phyloP scores from a whole-genome alignment of 441 rosid genomes.

The Aquilaria agallochum region DNA sequence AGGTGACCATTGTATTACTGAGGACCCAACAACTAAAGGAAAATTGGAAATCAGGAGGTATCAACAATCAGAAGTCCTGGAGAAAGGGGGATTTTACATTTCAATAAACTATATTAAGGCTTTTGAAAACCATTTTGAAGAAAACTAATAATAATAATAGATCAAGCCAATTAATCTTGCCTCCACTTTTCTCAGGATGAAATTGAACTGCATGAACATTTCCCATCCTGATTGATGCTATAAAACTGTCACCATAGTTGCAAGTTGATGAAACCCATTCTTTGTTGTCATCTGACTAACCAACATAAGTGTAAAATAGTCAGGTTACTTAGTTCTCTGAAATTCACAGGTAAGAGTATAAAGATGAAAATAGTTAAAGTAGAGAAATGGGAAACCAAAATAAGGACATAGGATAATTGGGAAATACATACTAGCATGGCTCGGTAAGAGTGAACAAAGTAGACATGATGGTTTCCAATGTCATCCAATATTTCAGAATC shows the following conservation, averaged over 20 bases:
- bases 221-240: slow-evolving; percentile 87
- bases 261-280: slow-evolving; percentile 94
- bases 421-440: slow-evolving; percentile 69
- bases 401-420: background rate
- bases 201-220: slow-evolving; percentile 98
- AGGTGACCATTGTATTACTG: too few relatives aligned
- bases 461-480: slow-evolving; percentile 75
- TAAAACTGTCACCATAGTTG: slow-evolving; percentile 74
- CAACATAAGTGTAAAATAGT: slow-evolving; percentile 19
- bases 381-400: background rate
- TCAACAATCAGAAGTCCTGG: too few relatives aligned
- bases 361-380: slow-evolving; percentile 1
- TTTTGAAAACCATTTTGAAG: too few relatives aligned
- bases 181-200: slow-evolving; percentile 99
- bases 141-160: background rate
- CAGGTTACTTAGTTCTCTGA: slow-evolving; percentile 7
- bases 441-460: slow-evolving; percentile 95
- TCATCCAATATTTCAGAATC: slow-evolving; percentile 84
- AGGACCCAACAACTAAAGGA: too few relatives aligned
- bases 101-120: too few relatives aligned
- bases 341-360: slow-evolving; percentile 3
- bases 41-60: slow-evolving; percentile 1
- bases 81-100: too few relatives aligned
- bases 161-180: slow-evolving; percentile 28
- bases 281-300: slow-evolving; percentile 83